Percentiles rank a stretch among this genome's conserved stretches.
phyloP scores from a whole-genome alignment of 441 rosid species.

The Pelargonium fulgidum region DNA sequence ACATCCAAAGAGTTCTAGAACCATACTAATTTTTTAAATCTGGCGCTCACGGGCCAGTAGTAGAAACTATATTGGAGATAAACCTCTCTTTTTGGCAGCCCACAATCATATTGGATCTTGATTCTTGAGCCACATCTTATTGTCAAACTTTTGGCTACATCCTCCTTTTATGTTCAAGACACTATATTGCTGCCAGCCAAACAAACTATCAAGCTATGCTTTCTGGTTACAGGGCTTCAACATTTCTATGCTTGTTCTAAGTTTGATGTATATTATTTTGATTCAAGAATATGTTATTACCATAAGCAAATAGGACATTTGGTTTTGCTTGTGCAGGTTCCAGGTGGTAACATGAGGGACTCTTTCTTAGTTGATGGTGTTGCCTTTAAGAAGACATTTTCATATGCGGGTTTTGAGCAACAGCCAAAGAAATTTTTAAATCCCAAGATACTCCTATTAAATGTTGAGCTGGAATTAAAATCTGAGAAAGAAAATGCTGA shows the following conservation, averaged over 20 bases:
- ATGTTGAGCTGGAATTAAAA: constrained; percentile 88
- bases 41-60: background rate
- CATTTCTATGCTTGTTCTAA: background rate
- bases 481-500: constrained; percentile 99
- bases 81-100: background rate
- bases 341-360: constrained; percentile 94
- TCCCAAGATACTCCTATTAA: constrained; percentile 77
- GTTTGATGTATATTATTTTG: background rate
- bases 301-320: background rate
- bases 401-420: constrained; percentile 98
- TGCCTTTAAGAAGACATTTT: constrained; percentile 96
- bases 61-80: no score
- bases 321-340: constrained; percentile 48
- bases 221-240: background rate
- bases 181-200: background rate
- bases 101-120: background rate
- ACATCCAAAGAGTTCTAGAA: background rate
- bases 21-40: background rate
- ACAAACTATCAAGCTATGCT: background rate
- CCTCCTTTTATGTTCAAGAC: background rate
- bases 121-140: background rate
- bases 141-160: background rate
- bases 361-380: constrained; percentile 98
- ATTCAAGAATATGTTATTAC: background rate
- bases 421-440: constrained; percentile 86